phyloP scores from a whole-genome alignment of 495 filamentous ascomycete genomes.

The Aspergillus cavernicola region DNA sequence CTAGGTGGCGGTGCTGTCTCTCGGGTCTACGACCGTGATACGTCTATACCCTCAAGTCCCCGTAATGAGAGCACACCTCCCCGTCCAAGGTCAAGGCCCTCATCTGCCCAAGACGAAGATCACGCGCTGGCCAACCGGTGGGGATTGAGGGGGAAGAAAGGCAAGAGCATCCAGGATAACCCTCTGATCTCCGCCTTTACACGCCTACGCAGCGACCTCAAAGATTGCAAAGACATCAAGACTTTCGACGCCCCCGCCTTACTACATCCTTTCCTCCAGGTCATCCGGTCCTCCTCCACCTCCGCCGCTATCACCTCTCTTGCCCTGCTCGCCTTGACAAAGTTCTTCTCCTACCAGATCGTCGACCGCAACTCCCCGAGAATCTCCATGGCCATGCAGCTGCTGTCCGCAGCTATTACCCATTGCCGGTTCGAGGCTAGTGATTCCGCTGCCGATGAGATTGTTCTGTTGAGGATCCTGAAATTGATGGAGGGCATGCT shows the following conservation, averaged over 20 bases:
- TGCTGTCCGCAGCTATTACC: constrained; percentile 89
- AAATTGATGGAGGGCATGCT: constrained; percentile 99
- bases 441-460: constrained; percentile 90
- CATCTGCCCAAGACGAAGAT: constrained; percentile 39
- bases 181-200: constrained; percentile 95
- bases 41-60: constrained; percentile 36
- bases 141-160: constrained; percentile 94
- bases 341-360: constrained; percentile 94
- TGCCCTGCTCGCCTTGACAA: constrained; percentile 91
- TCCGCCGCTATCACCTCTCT: constrained; percentile 95
- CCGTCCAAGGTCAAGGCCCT: constrained; percentile 13
- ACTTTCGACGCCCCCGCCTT: constrained; percentile 85
- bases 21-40: constrained; percentile 42
- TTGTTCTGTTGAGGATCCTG: constrained; percentile 87
- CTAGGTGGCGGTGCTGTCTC: constrained; percentile 71
- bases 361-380: constrained; percentile 78
- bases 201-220: constrained; percentile 80
- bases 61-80: constrained; percentile 26
- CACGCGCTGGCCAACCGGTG: constrained; percentile 63
- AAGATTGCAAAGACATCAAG: constrained; percentile 89
- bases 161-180: constrained; percentile 97
- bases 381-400: constrained; percentile 87
- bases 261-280: constrained; percentile 93
- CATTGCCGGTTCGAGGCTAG: constrained; percentile 97
- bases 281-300: constrained; percentile 93